phyloP scores from a whole-genome alignment of 345 rosid species.

The Salix purpurea region DNA sequence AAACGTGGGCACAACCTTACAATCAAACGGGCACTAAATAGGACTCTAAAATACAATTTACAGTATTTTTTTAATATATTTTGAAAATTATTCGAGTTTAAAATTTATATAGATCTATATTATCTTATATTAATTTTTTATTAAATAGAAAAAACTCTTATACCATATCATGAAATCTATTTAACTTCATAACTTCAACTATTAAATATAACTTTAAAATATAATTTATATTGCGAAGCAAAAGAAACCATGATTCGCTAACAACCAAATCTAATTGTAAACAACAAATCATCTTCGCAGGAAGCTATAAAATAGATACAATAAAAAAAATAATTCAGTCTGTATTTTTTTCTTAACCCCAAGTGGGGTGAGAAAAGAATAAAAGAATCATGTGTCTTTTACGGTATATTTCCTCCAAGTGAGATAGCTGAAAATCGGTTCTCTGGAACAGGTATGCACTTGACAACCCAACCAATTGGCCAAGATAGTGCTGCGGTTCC shows the following conservation, averaged over 20 bases:
- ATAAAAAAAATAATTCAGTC: not conserved
- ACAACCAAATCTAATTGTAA: not conserved
- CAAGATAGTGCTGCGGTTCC: conserved; percentile 54
- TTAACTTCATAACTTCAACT: no score
- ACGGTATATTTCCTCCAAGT: conserved; percentile 13
- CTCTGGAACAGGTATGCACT: conserved; percentile 54
- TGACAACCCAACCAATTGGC: conserved; percentile 68
- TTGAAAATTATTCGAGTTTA: no score
- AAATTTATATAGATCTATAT: no score
- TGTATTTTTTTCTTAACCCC: no score
- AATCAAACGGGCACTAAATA: no score
- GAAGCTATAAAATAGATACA: not conserved
- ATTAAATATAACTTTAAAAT: no score
- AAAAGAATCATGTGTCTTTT: not conserved
- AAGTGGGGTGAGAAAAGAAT: not conserved
- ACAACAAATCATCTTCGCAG: not conserved
- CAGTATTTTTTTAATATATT: no score
- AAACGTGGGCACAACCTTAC: no score
- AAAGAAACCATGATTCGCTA: not conserved
- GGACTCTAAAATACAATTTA: no score
- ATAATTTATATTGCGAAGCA: not conserved
- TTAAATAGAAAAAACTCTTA: no score
- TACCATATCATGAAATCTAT: no score
- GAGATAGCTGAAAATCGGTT: conserved; percentile 47
- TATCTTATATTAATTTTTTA: no score